Evolutionary conservation across 2,329 filamentous ascomycete genomes (phyloP), one percentile per base, ranked within the genome.

Genomic region (Apiospora sp.): DNA sequence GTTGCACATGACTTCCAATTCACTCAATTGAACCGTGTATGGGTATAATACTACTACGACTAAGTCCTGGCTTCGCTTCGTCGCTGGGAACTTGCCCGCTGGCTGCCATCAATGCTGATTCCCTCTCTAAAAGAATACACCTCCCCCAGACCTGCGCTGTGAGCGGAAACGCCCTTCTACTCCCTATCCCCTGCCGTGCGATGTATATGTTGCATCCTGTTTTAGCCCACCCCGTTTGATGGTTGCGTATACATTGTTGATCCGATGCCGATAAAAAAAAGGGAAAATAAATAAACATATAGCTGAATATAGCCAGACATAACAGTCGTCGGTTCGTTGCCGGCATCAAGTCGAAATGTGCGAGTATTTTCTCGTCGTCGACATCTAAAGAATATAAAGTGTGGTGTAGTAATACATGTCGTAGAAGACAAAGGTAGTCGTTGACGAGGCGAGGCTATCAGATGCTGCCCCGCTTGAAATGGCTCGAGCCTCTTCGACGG

Each of bases 401-500:
- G 67, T 34, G 41, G 27, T 22, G 67, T 48, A 68, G 41, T 64
- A 68, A 68, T 44, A 68, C 41, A 68, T 70, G 68, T n/a, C 68
- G 13, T 70, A 54, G 8, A 48, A 19, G 67, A 22, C 44, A 68
- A 19, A 46, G 46, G 13, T 27, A 3, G 30, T 22, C 37, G 37
- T 41, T 41, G 30, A 16, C 30, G 10, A 41, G 8, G 22, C 3
- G 19, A 22, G 34, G 58, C 34, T 24, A 72, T 80, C 77, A 87
- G 71, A 87, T 81, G 76, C 87, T 88, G 54, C 84, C 85, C 70
- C 86, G 85, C 78, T 85, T 84, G 75, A 83, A 80, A 75, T 83
- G 81, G 71, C 77, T 77, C 27, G 78, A 72, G 68, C 80, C 81
- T 72, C 81, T 81, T 75, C 82, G 81, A 67, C 49, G 68, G 67